Evolutionary conservation across 1,284 basidiomycete genomes (phyloP).

Genomic region (Pholiota adiposa): DNA sequence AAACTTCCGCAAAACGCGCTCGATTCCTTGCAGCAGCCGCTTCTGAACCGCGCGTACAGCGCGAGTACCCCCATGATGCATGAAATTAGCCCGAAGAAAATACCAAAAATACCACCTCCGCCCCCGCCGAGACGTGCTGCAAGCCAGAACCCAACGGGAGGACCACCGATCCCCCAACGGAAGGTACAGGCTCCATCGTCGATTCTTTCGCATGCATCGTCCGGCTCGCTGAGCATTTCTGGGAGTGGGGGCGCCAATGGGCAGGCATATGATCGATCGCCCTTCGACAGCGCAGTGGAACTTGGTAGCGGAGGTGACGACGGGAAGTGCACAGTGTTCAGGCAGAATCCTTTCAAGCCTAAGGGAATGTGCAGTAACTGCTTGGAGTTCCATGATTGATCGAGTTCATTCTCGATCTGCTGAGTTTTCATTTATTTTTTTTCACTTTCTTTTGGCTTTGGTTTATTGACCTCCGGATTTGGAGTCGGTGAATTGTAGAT

Average conservation of each 20-base stretch:
- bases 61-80: slow-evolving; percentile 4
- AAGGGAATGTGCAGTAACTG: slow-evolving; percentile 67
- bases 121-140: slow-evolving; percentile 42
- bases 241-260: slow-evolving; percentile 23
- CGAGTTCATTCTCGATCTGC: no score
- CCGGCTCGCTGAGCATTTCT: slow-evolving; percentile 22
- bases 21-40: slow-evolving; percentile 25
- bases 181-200: slow-evolving; percentile 11
- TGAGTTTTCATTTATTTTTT: neutral
- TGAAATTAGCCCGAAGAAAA: slow-evolving; percentile 32
- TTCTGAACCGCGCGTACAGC: slow-evolving; percentile 27
- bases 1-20: slow-evolving; percentile 15
- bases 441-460: neutral
- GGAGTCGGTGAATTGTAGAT: neutral
- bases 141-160: slow-evolving; percentile 18
- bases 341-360: slow-evolving; percentile 65
- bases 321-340: slow-evolving; percentile 50
- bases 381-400: slow-evolving; percentile 48
- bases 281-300: slow-evolving; percentile 51
- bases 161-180: slow-evolving; percentile 34
- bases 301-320: slow-evolving; percentile 16
- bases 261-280: slow-evolving; percentile 47
- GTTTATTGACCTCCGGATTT: neutral
- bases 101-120: slow-evolving; percentile 43
- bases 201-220: slow-evolving; percentile 11